Evolutionary conservation across 305 asterid species (phyloP).

Genomic region (Solanum hybrid): DNA sequence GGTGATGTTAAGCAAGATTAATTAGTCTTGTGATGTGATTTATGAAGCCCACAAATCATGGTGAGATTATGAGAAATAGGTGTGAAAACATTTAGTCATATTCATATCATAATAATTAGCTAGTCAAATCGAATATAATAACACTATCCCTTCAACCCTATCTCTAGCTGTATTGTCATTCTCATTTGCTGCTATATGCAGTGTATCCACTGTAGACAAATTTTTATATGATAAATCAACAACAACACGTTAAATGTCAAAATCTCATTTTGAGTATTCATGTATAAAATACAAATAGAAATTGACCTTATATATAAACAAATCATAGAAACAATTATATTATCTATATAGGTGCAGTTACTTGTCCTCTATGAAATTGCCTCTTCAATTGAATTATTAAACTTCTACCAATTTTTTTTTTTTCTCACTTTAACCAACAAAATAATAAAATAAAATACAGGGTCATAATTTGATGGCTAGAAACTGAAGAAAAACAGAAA

Average conservation of each 20-base stretch:
- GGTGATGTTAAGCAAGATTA: neutral
- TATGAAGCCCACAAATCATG: neutral
- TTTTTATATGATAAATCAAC: neutral
- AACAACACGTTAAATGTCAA: neutral
- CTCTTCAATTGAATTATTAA: neutral
- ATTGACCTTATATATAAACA: neutral
- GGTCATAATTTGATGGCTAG: neutral
- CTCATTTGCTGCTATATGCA: neutral
- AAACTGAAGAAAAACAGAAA: neutral
- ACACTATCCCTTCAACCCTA: neutral
- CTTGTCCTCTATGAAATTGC: neutral
- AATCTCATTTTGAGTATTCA: neutral
- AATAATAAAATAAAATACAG: neutral
- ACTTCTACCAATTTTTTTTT: neutral
- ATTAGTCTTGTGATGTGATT: neutral
- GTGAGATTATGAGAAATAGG: neutral
- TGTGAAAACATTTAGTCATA: neutral
- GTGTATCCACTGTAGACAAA: neutral
- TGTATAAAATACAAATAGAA: neutral
- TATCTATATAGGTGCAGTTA: no score
- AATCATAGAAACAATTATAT: neutral
- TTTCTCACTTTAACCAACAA: neutral
- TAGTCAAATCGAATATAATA: neutral
- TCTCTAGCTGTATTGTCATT: neutral
- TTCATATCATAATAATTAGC: neutral